Evolutionary conservation across 1,284 basidiomycete species (phyloP).

Genomic region (Mycena sp.): DNA sequence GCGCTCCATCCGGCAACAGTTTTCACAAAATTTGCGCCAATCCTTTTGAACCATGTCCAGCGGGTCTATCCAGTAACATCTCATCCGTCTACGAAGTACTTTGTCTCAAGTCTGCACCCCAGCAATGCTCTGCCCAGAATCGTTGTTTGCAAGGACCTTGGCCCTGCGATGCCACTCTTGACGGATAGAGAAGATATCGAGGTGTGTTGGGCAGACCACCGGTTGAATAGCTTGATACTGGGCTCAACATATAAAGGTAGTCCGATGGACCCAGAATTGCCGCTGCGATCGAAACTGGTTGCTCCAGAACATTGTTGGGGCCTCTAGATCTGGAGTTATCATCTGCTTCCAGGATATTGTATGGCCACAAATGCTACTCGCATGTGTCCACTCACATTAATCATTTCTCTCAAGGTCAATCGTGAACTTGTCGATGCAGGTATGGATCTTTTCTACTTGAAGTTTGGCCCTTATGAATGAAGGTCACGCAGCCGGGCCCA

Average conservation of each 20-base stretch:
- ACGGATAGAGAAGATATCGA: slow-evolving; percentile 61
- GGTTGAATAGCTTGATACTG: background rate
- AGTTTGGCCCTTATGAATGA: background rate
- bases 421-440: slow-evolving; percentile 71
- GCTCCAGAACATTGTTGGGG: slow-evolving; percentile 75
- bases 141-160: slow-evolving; percentile 75
- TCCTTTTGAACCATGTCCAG: no score
- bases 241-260: slow-evolving; percentile 40
- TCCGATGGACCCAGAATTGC: slow-evolving; percentile 77
- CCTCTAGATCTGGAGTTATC: slow-evolving; percentile 70
- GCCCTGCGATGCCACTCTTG: slow-evolving; percentile 72
- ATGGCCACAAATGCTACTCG: slow-evolving; percentile 12
- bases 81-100: no score
- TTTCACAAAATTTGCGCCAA: no score
- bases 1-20: no score
- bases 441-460: background rate
- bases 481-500: slow-evolving; percentile 61
- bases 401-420: slow-evolving; percentile 67
- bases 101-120: no score
- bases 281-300: slow-evolving; percentile 81
- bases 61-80: no score
- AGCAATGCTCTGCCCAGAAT: slow-evolving; percentile 53
- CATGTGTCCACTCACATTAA: background rate
- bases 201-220: slow-evolving; percentile 41
- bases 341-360: slow-evolving; percentile 82